Evolutionary conservation across 495 filamentous ascomycete genomes (phyloP), one percentile per base, ranked within the genome.

Genomic region (Aspergillus ostianus): DNA sequence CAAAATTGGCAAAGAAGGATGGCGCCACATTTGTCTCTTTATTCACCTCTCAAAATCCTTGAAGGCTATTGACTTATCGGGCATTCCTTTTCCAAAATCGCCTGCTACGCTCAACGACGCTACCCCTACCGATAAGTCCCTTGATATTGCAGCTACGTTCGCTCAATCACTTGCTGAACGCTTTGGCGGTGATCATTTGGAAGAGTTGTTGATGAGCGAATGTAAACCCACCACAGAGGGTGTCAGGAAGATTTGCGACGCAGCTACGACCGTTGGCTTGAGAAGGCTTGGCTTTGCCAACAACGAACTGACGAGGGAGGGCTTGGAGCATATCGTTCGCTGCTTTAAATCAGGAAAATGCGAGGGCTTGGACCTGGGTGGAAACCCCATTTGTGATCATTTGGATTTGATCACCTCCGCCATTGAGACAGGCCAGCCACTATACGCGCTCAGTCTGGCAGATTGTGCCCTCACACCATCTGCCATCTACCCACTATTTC

Each of bases 311-410:
- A 87, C 85, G 19, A 77, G 82, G 10, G 85, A 88, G 56, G 90
- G 91, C 4, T 72, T 95, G 53, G 81, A 86, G 55, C 88, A 94
- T 70, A 81, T 97, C 45, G 80, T 88, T 30, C 81, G 82, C 53
- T 97, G 91, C 72, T 69, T 97, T 44, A 80, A 83, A 51, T 82
- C 80, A 47, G 88, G 87, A 0, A 79, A 85, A 47, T 98, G 93
- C 62, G 90, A 96, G 69, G 94, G 91, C 0, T 77, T 98, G 6
- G 94, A 98, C 71, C 73, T 98, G n/a, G 93, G 93, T 41, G 91
- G 91, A n/a, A 98, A 97, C 66, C 84, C 92, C 62, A 74, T 91
- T 45, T 75, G 85, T 59, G 84, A 92, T 30, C 80, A 87, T 59
- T 75, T 96, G n/a, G 80, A 82, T 48, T 74, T 86, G 30, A 72